These are phyloP conservation scores for Mycena sanguinolenta DNA, from an alignment of 768 basidiomycete species.

Conservation along the genomic window DNA sequence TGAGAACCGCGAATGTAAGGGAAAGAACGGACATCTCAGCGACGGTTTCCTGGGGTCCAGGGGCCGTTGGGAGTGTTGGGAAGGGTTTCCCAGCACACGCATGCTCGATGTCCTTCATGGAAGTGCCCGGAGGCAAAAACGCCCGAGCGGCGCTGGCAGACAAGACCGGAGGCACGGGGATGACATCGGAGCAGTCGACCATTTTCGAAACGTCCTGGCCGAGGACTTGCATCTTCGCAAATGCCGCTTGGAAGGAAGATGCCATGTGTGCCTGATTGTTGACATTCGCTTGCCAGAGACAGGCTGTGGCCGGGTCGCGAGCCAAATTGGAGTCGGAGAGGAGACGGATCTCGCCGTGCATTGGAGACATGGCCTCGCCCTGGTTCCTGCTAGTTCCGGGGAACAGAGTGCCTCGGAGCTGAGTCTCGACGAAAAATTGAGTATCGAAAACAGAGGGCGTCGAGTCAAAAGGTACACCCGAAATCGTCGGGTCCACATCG, in stretches of 20 bases:
- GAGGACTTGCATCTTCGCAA: slow-evolving; percentile 49
- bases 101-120: no score
- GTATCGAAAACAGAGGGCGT: slow-evolving; percentile 48
- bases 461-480: slow-evolving; percentile 46
- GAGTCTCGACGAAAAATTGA: slow-evolving; percentile 50
- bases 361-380: slow-evolving; percentile 36
- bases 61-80: no score
- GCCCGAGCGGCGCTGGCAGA: no score
- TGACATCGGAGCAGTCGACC: slow-evolving; percentile 54
- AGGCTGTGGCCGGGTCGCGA: no score
- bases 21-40: no score
- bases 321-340: slow-evolving; percentile 23
- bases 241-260: slow-evolving; percentile 43
- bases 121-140: no score
- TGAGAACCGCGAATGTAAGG: no score
- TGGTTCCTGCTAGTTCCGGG: slow-evolving; percentile 42
- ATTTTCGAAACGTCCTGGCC: slow-evolving; percentile 44
- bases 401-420: slow-evolving; percentile 44
- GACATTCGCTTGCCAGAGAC: no score
- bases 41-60: no score
- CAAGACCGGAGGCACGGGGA: slow-evolving; percentile 39
- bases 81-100: no score
- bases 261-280: no score
- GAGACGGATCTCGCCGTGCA: slow-evolving; percentile 37
- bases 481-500: slow-evolving; percentile 37